Conservation (phyloP, 2,329 filamentous ascomycete genomes). For the Botrytis pseudocinerea region DNA sequence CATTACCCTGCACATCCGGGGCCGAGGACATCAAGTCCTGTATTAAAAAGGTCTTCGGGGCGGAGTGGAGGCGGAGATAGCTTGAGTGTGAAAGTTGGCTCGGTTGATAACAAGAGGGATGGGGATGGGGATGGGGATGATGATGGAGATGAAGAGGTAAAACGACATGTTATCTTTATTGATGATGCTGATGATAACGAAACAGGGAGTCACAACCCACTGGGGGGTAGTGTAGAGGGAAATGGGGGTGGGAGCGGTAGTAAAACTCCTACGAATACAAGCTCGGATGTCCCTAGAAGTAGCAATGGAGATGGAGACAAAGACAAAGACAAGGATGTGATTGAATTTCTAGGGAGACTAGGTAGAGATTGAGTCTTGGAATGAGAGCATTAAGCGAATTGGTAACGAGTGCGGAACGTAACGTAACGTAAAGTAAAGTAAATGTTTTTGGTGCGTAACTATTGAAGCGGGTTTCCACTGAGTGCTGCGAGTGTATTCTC, state of each 20-base stretch:
- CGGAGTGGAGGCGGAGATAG: not conserved
- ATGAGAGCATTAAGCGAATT: not conserved
- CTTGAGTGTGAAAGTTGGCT: not conserved
- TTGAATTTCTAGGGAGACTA: too few species aligned
- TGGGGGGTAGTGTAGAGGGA: not conserved
- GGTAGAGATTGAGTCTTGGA: not conserved
- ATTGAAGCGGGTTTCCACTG: not conserved
- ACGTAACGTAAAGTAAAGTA: not conserved
- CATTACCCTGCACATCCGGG: conserved; percentile 18
- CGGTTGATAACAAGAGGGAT: not conserved
- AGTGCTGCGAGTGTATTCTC: not conserved
- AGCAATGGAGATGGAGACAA: not conserved
- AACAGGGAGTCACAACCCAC: not conserved
- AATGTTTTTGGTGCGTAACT: not conserved
- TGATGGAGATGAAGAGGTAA: not conserved
- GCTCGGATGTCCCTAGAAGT: not conserved
- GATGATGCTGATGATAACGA: not conserved
- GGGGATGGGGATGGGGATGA: too few species aligned
- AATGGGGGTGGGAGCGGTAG: not conserved
- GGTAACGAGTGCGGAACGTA: not conserved
- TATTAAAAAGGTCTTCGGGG: not conserved
- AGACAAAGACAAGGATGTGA: not conserved
- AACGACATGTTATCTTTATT: not conserved
- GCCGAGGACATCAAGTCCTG: not conserved
- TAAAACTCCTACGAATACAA: not conserved